Base-by-base conservation (phyloP, 768 basidiomycete genomes). In the Suillus americanus region DNA sequence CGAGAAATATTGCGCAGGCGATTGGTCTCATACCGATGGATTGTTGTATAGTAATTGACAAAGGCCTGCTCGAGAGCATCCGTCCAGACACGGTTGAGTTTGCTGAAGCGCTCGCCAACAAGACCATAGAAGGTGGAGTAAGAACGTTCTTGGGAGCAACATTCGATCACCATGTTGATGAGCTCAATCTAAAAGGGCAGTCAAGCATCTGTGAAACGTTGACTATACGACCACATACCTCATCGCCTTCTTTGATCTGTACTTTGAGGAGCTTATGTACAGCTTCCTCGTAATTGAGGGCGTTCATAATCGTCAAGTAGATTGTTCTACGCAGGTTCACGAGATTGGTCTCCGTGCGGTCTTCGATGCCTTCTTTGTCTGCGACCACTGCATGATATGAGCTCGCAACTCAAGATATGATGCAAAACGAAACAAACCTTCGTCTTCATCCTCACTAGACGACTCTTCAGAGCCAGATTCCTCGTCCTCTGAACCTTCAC, bases 221-320 rank as follows among this genome's bases (percentile, higher is more conserved):
- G 3, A 20, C 2, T 8, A 50, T 10, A 64, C 16, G 20, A 2
- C 18, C 59, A 77, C 80, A 62, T 72, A 97, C 96, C 89, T 99
- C 97, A 77, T 97, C 88, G 1, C 97, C 97, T 73, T 96, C 95
- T 62, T 87, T 81, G 16, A 99, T 79, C 69, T 97, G 91, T 28
- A 99, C 87, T 77, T 97, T 98, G 73, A 99, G 86, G 35, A 99
- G 78, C 74, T 99, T 99, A 79, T 99, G 97, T 0, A 98, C 96
- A 0, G 97, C 97, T 87, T 99, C 97, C 77, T 99, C 97, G 74
- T 95, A 97, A 76, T 94, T 95, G 64, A 98, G 83, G 53, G 95
- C 94, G 73, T 98, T 98, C 97, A 99, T 99, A 81, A 99, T 97
- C 0, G 97, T 97, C 67, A 99, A 79, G 75, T 99, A 99, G 74